Conservation (phyloP, 1,284 basidiomycete species). For the Psilocybe mexicana region DNA sequence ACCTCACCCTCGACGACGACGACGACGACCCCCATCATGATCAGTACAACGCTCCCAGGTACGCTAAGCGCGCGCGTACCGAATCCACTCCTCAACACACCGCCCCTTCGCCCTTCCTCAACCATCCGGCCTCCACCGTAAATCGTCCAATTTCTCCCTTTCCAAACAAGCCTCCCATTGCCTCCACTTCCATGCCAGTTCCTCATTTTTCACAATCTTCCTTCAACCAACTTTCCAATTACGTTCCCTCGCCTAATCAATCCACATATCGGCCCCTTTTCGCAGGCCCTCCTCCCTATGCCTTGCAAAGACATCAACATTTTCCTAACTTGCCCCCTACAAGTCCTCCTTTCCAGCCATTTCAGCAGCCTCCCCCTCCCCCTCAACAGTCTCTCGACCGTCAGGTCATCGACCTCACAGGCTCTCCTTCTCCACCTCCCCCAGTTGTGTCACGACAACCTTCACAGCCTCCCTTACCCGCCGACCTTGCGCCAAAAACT, state of each 20-base stretch:
- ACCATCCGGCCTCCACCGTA: slow-evolving; percentile 12
- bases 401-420: slow-evolving; percentile 76
- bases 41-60: slow-evolving; percentile 30
- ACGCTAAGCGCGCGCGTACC: slow-evolving; percentile 41
- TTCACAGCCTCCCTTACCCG: slow-evolving; percentile 36
- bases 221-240: slow-evolving; percentile 18
- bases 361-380: slow-evolving; percentile 17
- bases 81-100: slow-evolving; percentile 25
- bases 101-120: slow-evolving; percentile 16
- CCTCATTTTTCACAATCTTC: slow-evolving; percentile 15
- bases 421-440: slow-evolving; percentile 71
- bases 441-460: slow-evolving; percentile 22
- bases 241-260: slow-evolving; percentile 19
- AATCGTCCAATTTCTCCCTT: slow-evolving; percentile 15
- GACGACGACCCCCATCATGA: slow-evolving; percentile 42
- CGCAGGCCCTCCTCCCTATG: slow-evolving; percentile 39
- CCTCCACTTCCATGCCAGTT: slow-evolving; percentile 4
- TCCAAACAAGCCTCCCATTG: slow-evolving; percentile 9
- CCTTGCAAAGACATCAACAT: slow-evolving; percentile 26
- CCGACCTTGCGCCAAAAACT: slow-evolving; percentile 68
- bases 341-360: slow-evolving; percentile 13
- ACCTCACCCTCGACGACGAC: slow-evolving; percentile 64
- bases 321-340: slow-evolving; percentile 16
- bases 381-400: slow-evolving; percentile 29
- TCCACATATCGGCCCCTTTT: slow-evolving; percentile 49